A percentile compares a stretch with the other conserved stretches of the same genome.
These are phyloP conservation scores for Backusella mclennaniae DNA, from an alignment of 192 early-diverging fungal species.

Conservation along the genomic window DNA sequence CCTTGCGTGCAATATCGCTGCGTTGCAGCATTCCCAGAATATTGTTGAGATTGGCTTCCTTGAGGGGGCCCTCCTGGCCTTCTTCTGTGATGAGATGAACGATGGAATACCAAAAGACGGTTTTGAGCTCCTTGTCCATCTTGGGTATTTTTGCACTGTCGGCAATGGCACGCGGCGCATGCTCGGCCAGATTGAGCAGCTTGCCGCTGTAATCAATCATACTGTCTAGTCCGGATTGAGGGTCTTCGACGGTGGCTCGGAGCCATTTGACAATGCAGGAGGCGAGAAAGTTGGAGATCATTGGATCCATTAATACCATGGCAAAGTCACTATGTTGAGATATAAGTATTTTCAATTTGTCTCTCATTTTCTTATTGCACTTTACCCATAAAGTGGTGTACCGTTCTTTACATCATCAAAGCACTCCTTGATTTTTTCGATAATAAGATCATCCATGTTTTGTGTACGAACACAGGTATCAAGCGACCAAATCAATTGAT, in stretches of 20 bases:
- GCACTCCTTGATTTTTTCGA: constrained; percentile 53
- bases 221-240: constrained; percentile 19
- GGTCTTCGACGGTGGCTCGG: constrained; percentile 28
- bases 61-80: constrained; percentile 14
- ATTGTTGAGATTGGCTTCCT: constrained; percentile 26
- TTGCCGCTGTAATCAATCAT: constrained; percentile 46
- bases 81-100: constrained; percentile 21
- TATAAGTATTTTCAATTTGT: neutral
- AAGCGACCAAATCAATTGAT: constrained; percentile 55
- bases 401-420: constrained; percentile 51
- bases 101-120: constrained; percentile 42
- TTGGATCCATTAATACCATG: constrained; percentile 55
- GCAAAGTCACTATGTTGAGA: constrained; percentile 45
- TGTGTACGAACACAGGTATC: constrained; percentile 55
- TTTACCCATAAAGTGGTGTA: constrained; percentile 51
- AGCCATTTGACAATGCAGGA: constrained; percentile 42
- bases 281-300: constrained; percentile 52
- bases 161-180: constrained; percentile 42
- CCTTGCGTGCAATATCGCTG: constrained; percentile 50
- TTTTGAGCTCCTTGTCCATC: constrained; percentile 43
- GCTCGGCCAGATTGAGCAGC: constrained; percentile 52
- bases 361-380: no score
- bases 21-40: constrained; percentile 32
- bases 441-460: constrained; percentile 52
- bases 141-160: constrained; percentile 47